Percentiles rank a stretch among this genome's conserved stretches.
Evolutionary conservation across 352 stramenopile species (phyloP).

Genomic region (Lagenidium sp.): DNA sequence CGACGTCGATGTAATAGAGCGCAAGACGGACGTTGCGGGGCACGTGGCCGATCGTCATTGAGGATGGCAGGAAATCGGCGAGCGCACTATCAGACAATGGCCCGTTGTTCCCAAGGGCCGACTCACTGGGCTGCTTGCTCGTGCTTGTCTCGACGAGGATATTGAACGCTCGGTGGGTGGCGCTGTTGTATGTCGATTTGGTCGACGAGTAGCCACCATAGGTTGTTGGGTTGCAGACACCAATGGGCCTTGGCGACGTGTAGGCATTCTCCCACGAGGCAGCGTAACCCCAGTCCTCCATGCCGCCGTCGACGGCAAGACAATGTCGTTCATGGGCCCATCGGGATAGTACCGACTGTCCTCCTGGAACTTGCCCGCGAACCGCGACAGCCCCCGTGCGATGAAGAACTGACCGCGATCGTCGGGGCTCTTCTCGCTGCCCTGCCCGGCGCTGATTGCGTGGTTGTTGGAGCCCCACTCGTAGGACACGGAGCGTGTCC

Average conservation of each 20-base stretch:
- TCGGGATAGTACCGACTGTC: constrained; percentile 45
- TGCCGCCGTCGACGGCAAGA: constrained; percentile 92
- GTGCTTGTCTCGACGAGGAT: constrained; percentile 93
- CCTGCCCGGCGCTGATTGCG: constrained; percentile 23
- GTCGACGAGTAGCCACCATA: constrained; percentile 78
- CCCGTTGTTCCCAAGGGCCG: constrained; percentile 56
- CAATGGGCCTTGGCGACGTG: constrained; percentile 31
- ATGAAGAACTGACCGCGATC: constrained; percentile 41
- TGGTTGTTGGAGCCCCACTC: constrained; percentile 93
- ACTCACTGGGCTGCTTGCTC: constrained; percentile 64
- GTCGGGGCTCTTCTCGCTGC: constrained; percentile 42
- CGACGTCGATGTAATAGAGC: constrained; percentile 88
- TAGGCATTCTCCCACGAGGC: constrained; percentile 67
- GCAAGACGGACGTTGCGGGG: constrained; percentile 89
- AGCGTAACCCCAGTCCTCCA: constrained; percentile 96
- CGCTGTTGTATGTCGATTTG: constrained; percentile 89
- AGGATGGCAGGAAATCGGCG: constrained; percentile 28
- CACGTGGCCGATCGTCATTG: constrained; percentile 82
- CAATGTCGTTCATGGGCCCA: constrained; percentile 89
- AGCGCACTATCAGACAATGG: constrained; percentile 34
- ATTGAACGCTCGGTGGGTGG: constrained; percentile 88
- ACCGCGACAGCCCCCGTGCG: constrained; percentile 45
- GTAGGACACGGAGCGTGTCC: constrained; percentile 93
- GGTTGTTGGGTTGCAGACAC: constrained; percentile 70
- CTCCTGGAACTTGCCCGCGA: constrained; percentile 60